Percentiles rank a stretch among this genome's conserved stretches.
These are phyloP conservation scores for Hordeum pubiflorum DNA, from an alignment of 202 grass and related monocot species.

Conservation along the genomic window DNA sequence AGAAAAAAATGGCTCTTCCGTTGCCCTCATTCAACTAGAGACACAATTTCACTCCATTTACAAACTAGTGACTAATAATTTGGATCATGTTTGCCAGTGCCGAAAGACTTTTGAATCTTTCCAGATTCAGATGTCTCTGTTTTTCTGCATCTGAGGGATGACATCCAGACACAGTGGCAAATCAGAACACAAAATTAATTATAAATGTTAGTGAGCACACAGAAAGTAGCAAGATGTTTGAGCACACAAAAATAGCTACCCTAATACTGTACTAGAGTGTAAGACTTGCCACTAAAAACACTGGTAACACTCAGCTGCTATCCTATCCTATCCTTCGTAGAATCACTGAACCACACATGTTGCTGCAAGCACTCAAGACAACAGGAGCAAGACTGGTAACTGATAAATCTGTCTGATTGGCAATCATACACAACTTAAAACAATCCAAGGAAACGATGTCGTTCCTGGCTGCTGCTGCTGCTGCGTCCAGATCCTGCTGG, in stretches of 20 bases:
- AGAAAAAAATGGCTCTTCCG: too few species aligned
- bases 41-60: neutral
- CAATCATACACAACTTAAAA: constrained; percentile 33
- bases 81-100: neutral
- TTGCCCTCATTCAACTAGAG: neutral
- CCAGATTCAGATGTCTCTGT: neutral
- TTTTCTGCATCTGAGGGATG: neutral
- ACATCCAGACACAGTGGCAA: neutral
- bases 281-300: constrained; percentile 16
- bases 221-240: constrained; percentile 22
- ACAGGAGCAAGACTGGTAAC: neutral
- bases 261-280: constrained; percentile 11
- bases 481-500: constrained; percentile 36
- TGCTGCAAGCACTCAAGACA: constrained; percentile 8
- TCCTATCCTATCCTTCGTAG: constrained; percentile 20
- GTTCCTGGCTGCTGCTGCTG: constrained; percentile 37
- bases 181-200: neutral
- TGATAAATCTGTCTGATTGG: neutral
- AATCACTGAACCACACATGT: neutral
- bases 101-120: neutral
- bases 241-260: neutral
- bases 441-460: constrained; percentile 37
- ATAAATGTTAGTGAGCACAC: neutral
- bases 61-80: neutral
- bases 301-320: constrained; percentile 17